phyloP scores from a whole-genome alignment of 306 rosid genomes.

The Elaeagnus macrophylla region DNA sequence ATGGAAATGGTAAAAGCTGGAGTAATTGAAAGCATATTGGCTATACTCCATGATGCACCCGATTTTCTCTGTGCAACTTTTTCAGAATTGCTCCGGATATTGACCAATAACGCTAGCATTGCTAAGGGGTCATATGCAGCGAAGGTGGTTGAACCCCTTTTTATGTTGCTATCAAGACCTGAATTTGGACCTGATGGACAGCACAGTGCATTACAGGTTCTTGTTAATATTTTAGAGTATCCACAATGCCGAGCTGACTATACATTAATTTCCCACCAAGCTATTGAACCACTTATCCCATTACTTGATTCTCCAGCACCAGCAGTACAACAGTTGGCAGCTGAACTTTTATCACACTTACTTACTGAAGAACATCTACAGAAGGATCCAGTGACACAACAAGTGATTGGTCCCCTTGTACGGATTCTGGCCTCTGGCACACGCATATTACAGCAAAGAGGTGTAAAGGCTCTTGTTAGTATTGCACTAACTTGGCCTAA shows the following conservation, averaged over 20 bases:
- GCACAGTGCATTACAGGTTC: slow-evolving; percentile 89
- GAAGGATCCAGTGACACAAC: slow-evolving; percentile 79
- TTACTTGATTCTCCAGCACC: slow-evolving; percentile 82
- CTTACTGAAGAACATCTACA: slow-evolving; percentile 86
- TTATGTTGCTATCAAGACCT: slow-evolving; percentile 65
- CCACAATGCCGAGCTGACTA: slow-evolving; percentile 91
- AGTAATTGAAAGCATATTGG: slow-evolving; percentile 77
- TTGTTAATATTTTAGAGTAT: slow-evolving; percentile 91
- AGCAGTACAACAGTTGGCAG: slow-evolving; percentile 93
- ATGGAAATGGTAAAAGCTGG: slow-evolving; percentile 99
- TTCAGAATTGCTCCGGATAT: slow-evolving; percentile 86
- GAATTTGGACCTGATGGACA: slow-evolving; percentile 95
- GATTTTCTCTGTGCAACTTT: slow-evolving; percentile 82
- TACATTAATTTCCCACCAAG: slow-evolving; percentile 72
- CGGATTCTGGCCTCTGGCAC: slow-evolving; percentile 83
- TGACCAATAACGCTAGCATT: slow-evolving; percentile 93
- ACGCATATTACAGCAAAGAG: slow-evolving; percentile 94
- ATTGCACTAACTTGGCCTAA: slow-evolving; percentile 92
- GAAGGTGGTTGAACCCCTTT: slow-evolving; percentile 86
- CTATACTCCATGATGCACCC: slow-evolving; percentile 80
- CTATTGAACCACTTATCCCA: slow-evolving; percentile 83
- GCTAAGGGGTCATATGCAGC: slow-evolving; percentile 92
- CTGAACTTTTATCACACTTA: slow-evolving; percentile 91
- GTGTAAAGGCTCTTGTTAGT: slow-evolving; percentile 92
- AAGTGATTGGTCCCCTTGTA: slow-evolving; percentile 82